phyloP scores from a whole-genome alignment of 31 red algal species.

The Odonthalia washingtoniensis region DNA sequence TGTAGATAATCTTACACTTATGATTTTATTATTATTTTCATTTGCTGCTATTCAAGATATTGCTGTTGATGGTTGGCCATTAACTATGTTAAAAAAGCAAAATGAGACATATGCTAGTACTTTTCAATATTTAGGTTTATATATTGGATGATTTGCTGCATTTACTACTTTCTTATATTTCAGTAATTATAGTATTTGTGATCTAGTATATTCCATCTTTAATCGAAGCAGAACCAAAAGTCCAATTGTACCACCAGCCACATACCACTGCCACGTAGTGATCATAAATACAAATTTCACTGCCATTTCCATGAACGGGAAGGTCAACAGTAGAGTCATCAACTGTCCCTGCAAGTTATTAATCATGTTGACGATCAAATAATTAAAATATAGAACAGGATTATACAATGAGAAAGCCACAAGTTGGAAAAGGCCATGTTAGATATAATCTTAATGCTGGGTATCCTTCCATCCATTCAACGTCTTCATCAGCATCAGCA shows the following conservation, averaged over 20 bases:
- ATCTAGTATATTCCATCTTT: slow-evolving; percentile 63
- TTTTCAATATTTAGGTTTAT: slow-evolving; percentile 86
- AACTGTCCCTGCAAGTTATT: slow-evolving; percentile 74
- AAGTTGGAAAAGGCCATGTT: slow-evolving; percentile 79
- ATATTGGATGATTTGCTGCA: slow-evolving; percentile 81
- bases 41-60: slow-evolving; percentile 94
- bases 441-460: slow-evolving; percentile 84
- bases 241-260: slow-evolving; percentile 60
- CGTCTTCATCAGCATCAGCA: no score
- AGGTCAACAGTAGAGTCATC: slow-evolving; percentile 70
- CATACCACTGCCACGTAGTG: slow-evolving; percentile 92
- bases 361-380: slow-evolving; percentile 74
- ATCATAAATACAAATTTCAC: slow-evolving; percentile 80
- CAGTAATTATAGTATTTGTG: slow-evolving; percentile 70
- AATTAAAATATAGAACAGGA: slow-evolving; percentile 85
- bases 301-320: slow-evolving; percentile 83
- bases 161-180: slow-evolving; percentile 92
- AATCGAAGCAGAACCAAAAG: slow-evolving; percentile 79
- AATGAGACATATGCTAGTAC: slow-evolving; percentile 73
- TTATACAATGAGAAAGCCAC: slow-evolving; percentile 83
- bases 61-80: slow-evolving; percentile 95
- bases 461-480: slow-evolving; percentile 71
- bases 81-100: slow-evolving; percentile 71
- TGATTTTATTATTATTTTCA: slow-evolving; percentile 71
- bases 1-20: slow-evolving; percentile 63